Conservation (phyloP, 2,329 filamentous ascomycete species). For the Penicillium italicum region DNA sequence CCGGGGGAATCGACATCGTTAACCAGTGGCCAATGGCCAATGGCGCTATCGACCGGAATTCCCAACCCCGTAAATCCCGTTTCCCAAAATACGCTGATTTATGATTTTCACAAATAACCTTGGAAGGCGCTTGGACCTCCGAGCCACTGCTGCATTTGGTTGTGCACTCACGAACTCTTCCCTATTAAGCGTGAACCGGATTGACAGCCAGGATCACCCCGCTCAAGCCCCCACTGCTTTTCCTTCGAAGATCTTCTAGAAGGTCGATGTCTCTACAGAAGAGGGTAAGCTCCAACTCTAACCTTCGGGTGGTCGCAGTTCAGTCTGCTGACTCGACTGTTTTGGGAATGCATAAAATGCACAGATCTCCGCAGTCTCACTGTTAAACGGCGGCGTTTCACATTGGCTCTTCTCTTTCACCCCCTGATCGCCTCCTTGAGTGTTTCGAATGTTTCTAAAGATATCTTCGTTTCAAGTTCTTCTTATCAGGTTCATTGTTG, state of each 20-base stretch:
- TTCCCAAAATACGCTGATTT: background rate
- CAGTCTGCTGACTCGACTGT: constrained; percentile 5
- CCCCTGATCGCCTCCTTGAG: background rate
- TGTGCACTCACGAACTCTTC: background rate
- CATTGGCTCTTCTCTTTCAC: background rate
- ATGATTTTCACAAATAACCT: background rate
- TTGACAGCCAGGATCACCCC: constrained; percentile 13
- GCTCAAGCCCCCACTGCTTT: background rate
- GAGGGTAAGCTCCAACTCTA: background rate
- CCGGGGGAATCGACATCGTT: background rate
- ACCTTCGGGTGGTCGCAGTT: background rate
- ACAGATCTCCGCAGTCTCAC: constrained; percentile 1
- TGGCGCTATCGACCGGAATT: too few species aligned
- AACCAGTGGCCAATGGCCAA: background rate
- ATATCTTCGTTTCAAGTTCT: constrained; percentile 13
- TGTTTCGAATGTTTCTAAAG: constrained; percentile 11
- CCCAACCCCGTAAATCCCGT: background rate
- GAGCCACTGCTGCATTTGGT: constrained; percentile 4
- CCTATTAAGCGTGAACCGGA: constrained; percentile 3
- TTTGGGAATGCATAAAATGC: background rate
- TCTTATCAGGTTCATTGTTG: constrained; percentile 4
- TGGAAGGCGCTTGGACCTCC: constrained; percentile 10
- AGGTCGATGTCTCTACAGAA: background rate
- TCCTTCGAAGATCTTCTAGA: constrained; percentile 4
- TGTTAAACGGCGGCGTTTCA: constrained; percentile 7